A percentile compares a stretch with the other conserved stretches of the same genome.
Conservation (phyloP, 2,329 filamentous ascomycete genomes). For the Eurotiales sp. region DNA sequence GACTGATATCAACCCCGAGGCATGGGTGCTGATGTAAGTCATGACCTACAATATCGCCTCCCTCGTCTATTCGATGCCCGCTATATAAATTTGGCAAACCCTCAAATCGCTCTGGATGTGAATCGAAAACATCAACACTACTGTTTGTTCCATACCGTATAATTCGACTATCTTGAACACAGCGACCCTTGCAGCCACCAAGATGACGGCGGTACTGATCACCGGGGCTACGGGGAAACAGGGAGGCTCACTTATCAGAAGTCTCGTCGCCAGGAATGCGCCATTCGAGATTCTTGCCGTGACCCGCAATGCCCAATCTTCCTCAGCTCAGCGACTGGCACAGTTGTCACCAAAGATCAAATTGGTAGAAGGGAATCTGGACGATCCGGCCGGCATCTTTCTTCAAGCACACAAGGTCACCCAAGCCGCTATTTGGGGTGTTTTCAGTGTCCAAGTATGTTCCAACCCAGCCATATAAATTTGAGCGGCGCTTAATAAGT, state of each 20-base stretch:
- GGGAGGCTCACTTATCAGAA: conserved; percentile 33
- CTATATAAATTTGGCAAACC: too few species aligned
- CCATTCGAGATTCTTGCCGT: conserved; percentile 55
- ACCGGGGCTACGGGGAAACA: conserved; percentile 43
- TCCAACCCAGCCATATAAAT: not conserved
- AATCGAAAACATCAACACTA: too few species aligned
- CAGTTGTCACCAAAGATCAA: conserved; percentile 47
- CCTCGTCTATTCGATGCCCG: too few species aligned
- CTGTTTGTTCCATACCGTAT: too few species aligned
- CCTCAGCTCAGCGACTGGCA: conserved; percentile 48
- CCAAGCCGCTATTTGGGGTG: conserved; percentile 50
- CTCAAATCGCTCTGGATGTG: too few species aligned
- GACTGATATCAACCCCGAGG: too few species aligned
- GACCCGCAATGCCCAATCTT: conserved; percentile 54
- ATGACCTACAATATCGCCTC: too few species aligned
- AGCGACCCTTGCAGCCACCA: too few species aligned
- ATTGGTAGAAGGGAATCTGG: conserved; percentile 57
- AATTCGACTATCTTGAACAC: too few species aligned
- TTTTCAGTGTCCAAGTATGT: conserved; percentile 59
- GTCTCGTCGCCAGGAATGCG: conserved; percentile 25
- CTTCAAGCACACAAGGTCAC: conserved; percentile 37
- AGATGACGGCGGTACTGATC: conserved; percentile 26
- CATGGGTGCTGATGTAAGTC: too few species aligned
- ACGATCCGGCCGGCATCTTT: conserved; percentile 51
- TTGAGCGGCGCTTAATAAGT: not conserved